Evolutionary conservation across 176 grass and related monocot genomes (phyloP).

Genomic region (Eremochloa ophiuroides): DNA sequence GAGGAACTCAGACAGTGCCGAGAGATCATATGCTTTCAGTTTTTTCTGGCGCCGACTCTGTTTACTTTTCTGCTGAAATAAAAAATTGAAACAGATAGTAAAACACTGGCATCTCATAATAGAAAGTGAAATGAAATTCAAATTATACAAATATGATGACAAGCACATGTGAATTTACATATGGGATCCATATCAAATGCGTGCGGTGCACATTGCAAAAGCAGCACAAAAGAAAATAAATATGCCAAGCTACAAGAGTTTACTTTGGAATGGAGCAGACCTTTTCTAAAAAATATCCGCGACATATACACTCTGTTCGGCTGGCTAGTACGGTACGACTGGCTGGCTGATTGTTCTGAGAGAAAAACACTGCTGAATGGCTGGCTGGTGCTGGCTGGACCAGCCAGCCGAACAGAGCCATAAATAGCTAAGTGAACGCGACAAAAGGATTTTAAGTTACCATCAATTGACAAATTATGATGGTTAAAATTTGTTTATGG

Average conservation of each 20-base stretch:
- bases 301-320: no score
- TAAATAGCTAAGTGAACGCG: background rate
- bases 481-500: background rate
- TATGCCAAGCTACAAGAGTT: background rate
- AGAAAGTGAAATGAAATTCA: background rate
- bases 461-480: background rate
- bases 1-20: slow-evolving; percentile 58
- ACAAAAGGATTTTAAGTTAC: background rate
- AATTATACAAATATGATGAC: background rate
- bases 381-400: no score
- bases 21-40: slow-evolving; percentile 86
- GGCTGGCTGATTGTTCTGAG: no score
- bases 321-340: no score
- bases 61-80: slow-evolving; percentile 53
- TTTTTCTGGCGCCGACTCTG: slow-evolving; percentile 60
- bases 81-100: background rate
- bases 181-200: background rate
- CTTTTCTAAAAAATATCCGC: no score
- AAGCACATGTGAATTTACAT: background rate
- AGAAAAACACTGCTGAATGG: no score
- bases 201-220: no score
- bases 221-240: background rate
- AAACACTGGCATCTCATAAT: background rate
- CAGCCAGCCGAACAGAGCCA: no score
- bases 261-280: background rate